A percentile compares a stretch with the other conserved stretches of the same genome.
Evolutionary conservation across 1,284 basidiomycete species (phyloP).

Genomic region (Trametes pubescens): DNA sequence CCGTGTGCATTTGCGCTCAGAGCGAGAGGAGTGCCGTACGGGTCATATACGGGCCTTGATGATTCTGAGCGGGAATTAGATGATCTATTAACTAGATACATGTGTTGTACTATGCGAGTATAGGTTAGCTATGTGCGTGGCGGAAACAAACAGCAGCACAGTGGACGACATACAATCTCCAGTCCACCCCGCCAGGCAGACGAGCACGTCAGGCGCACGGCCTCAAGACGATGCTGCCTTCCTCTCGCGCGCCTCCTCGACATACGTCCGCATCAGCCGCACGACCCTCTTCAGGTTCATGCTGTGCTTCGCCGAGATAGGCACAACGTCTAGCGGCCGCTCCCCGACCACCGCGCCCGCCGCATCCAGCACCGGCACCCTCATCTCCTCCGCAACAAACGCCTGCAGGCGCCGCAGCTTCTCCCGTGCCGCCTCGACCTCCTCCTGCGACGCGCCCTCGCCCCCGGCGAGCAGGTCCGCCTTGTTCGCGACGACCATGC

Average conservation of each 20-base stretch:
- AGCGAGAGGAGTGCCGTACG: too few relatives aligned
- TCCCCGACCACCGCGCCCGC: slow-evolving; percentile 44
- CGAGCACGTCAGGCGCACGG: too few relatives aligned
- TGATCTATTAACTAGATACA: too few relatives aligned
- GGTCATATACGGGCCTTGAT: too few relatives aligned
- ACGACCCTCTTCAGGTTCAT: slow-evolving; percentile 80
- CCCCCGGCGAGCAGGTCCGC: slow-evolving; percentile 78
- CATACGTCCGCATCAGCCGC: slow-evolving; percentile 67
- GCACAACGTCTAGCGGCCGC: slow-evolving; percentile 68
- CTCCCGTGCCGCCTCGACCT: slow-evolving; percentile 61
- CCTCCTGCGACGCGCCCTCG: slow-evolving; percentile 42
- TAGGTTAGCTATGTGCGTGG: too few relatives aligned
- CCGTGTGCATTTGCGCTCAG: too few relatives aligned
- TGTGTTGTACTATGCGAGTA: too few relatives aligned
- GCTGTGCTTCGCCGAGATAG: slow-evolving; percentile 83
- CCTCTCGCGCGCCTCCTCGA: slow-evolving; percentile 58
- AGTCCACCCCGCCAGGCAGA: too few relatives aligned
- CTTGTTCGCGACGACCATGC: slow-evolving; percentile 93
- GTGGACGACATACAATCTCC: too few relatives aligned
- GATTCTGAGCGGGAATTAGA: too few relatives aligned
- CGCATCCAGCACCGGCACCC: slow-evolving; percentile 34
- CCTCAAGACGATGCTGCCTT: slow-evolving; percentile 10
- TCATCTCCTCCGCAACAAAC: slow-evolving; percentile 61
- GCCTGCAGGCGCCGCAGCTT: slow-evolving; percentile 65
- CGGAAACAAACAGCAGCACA: too few relatives aligned